Evolutionary conservation across 805 yeast genomes (phyloP).

Genomic region (Zygoascus flipseniorum): DNA sequence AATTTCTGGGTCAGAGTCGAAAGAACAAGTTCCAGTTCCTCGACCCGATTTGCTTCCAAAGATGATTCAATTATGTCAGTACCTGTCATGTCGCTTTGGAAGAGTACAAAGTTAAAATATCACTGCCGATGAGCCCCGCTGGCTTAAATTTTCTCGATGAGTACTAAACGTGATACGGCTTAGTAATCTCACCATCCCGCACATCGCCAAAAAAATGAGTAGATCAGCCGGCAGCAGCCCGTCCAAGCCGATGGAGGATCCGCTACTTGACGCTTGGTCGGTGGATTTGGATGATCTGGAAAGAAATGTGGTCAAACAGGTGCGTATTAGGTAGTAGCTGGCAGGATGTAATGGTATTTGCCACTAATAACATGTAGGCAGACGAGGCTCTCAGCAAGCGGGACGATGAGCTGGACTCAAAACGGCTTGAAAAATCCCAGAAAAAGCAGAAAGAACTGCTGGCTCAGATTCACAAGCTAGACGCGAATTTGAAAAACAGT

Average conservation of each 20-base stretch:
- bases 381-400: conserved; percentile 49
- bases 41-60: conserved; percentile 43
- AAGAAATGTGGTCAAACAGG: conserved; percentile 47
- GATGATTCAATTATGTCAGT: conserved; percentile 1
- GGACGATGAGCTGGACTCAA: conserved; percentile 65
- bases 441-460: conserved; percentile 38
- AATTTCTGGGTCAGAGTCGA: conserved; percentile 44
- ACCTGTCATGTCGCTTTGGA: conserved; percentile 9
- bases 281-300: conserved; percentile 82
- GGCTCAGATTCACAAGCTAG: conserved; percentile 39
- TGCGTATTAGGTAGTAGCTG: conserved; percentile 3
- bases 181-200: neutral
- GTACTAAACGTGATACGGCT: neutral
- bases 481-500: conserved; percentile 41
- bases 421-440: conserved; percentile 61
- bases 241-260: neutral
- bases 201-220: neutral
- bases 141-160: neutral
- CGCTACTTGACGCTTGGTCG: conserved; percentile 25
- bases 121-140: neutral
- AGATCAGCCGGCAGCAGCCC: neutral
- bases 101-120: neutral
- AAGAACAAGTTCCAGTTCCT: conserved; percentile 50
- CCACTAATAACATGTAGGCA: conserved; percentile 36
- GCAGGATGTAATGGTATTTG: neutral